Conservation (phyloP, 208 protist genomes). For the Trypanosomatidae sp. region DNA sequence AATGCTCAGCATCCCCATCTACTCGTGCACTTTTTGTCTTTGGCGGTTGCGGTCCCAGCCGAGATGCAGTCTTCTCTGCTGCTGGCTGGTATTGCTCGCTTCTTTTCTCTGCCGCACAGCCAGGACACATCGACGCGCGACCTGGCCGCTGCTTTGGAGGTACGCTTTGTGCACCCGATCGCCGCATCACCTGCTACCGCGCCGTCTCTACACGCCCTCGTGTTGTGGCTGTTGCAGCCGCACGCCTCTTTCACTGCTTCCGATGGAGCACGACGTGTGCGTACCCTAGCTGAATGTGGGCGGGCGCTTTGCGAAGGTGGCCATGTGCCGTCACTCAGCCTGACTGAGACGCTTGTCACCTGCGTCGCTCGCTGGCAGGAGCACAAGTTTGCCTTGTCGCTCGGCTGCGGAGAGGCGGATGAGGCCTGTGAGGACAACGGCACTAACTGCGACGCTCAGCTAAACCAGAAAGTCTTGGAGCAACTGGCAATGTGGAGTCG, state of each 20-base stretch:
- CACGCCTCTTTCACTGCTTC: conserved; percentile 25
- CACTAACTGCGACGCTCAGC: conserved; percentile 9
- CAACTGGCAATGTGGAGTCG: conserved; percentile 41
- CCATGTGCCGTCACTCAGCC: conserved; percentile 6
- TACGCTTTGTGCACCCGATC: conserved; percentile 7
- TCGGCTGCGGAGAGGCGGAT: conserved; percentile 5
- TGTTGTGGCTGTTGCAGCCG: conserved; percentile 31
- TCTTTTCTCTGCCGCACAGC: conserved; percentile 16
- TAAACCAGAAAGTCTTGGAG: conserved; percentile 24
- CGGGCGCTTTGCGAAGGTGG: conserved; percentile 22
- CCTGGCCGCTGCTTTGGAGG: conserved; percentile 3
- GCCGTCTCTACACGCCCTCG: conserved; percentile 4
- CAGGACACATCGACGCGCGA: conserved; percentile 13
- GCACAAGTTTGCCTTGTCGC: conserved; percentile 15
- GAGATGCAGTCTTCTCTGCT: conserved; percentile 26
- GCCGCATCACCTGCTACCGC: conserved; percentile 8
- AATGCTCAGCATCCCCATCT: conserved; percentile 27
- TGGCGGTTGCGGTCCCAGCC: conserved; percentile 19
- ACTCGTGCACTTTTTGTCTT: conserved; percentile 21
- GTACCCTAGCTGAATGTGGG: conserved; percentile 32
- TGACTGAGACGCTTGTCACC: conserved; percentile 25
- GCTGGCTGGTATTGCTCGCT: conserved; percentile 11
- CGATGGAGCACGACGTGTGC: conserved; percentile 25
- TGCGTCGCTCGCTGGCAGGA: conserved; percentile 34
- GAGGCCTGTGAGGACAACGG: conserved; percentile 3